Conservation (phyloP, 108 stramenopile genomes). For the Skeletonema marinoi region DNA sequence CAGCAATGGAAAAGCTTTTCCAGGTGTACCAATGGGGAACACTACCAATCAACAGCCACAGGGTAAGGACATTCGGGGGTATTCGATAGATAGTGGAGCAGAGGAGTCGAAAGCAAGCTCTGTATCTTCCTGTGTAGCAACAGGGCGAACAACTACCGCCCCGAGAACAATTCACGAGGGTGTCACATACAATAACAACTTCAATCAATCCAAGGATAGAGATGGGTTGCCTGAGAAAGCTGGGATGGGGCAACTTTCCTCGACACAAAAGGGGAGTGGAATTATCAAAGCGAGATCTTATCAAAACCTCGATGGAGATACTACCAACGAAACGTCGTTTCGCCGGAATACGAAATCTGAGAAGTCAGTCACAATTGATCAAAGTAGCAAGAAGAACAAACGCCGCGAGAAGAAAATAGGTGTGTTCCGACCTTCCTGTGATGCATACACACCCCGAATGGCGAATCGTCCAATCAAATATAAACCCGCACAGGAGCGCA, state of each 20-base stretch:
- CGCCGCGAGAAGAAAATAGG: constrained; percentile 48
- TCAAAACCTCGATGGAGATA: constrained; percentile 14
- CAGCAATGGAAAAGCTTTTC: constrained; percentile 29
- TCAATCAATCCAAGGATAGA: neutral
- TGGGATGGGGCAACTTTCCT: neutral
- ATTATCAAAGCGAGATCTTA: constrained; percentile 27
- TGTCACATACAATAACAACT: neutral
- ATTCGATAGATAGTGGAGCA: constrained; percentile 16
- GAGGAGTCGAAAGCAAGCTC: constrained; percentile 24
- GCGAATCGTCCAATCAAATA: constrained; percentile 70
- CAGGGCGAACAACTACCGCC: neutral
- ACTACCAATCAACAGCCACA: constrained; percentile 7
- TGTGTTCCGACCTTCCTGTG: constrained; percentile 84
- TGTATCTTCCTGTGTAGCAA: neutral
- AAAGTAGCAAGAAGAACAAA: constrained; percentile 17
- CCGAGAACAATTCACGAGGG: neutral
- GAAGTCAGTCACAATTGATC: constrained; percentile 16
- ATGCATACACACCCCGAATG: constrained; percentile 89
- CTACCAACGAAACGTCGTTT: neutral
- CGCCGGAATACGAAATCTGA: constrained; percentile 1
- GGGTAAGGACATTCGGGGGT: neutral
- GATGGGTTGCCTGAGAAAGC: neutral
- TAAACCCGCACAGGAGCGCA: constrained; percentile 70
- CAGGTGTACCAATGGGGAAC: constrained; percentile 41
- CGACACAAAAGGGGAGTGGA: neutral